These are phyloP conservation scores for Corymbia calophylla DNA, from an alignment of 441 rosid species.

Conservation along the genomic window DNA sequence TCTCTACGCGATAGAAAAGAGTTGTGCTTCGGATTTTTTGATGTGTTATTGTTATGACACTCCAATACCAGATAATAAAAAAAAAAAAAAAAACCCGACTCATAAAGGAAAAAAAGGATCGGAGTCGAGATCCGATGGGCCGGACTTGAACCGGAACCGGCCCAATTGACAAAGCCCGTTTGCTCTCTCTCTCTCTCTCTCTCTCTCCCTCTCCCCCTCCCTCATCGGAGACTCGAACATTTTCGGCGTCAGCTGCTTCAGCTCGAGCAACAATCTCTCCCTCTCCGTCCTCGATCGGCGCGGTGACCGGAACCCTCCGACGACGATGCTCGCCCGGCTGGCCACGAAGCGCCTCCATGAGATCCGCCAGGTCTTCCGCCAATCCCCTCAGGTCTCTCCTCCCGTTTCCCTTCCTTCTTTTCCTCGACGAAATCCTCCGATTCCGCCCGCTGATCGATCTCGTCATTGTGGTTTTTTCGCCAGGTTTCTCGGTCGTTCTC, in stretches of 20 bases:
- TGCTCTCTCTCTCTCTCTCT: not conserved
- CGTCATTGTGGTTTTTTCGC: not conserved
- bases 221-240: not conserved
- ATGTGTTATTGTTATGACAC: not conserved
- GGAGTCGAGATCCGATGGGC: not conserved
- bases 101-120: not conserved
- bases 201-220: not conserved
- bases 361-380: conserved; percentile 74
- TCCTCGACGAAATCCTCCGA: not conserved
- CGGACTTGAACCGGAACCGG: not conserved
- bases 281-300: not conserved
- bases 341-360: conserved; percentile 66
- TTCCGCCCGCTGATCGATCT: not conserved
- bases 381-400: conserved; percentile 42
- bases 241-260: not conserved
- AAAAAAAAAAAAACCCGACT: not conserved
- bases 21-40: not conserved
- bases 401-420: not conserved
- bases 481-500: conserved; percentile 72
- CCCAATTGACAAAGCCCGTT: not conserved
- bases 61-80: not conserved
- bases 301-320: not conserved
- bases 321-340: conserved; percentile 75
- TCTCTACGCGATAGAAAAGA: not conserved
- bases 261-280: not conserved